Evolutionary conservation across 441 rosid genomes (phyloP).

Genomic region (Gossypium lobatum): DNA sequence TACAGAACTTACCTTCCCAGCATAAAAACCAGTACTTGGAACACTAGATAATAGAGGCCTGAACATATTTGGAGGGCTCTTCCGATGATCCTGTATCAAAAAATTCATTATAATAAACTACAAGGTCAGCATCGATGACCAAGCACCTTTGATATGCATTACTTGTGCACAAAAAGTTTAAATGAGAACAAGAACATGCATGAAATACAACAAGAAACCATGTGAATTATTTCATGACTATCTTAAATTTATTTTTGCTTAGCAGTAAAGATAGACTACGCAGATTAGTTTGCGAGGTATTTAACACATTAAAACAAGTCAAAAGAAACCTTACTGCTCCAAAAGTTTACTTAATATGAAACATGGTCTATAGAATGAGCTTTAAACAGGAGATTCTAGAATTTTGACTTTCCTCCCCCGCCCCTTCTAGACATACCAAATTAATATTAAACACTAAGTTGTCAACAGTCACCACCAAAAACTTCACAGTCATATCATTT

Average conservation of each 20-base stretch:
- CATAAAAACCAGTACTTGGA: conserved; percentile 77
- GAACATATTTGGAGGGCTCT: conserved; percentile 94
- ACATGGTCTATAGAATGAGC: background rate
- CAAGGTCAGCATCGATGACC: conserved; percentile 8
- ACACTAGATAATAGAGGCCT: conserved; percentile 97
- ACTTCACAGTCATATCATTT: background rate
- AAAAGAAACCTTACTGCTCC: background rate
- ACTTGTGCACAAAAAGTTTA: conserved; percentile 13
- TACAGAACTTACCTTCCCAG: conserved; percentile 57
- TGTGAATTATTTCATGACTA: conserved; percentile 1
- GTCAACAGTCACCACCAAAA: background rate
- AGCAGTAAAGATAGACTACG: background rate
- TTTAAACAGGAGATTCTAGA: conserved; percentile 2
- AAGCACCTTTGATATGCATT: conserved; percentile 1
- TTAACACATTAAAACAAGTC: background rate
- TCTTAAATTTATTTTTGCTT: background rate
- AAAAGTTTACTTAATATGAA: background rate
- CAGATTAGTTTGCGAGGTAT: background rate
- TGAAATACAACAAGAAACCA: background rate
- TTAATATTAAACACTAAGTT: background rate
- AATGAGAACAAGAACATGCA: background rate
- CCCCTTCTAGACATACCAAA: background rate
- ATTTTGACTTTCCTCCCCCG: background rate
- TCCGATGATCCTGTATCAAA: conserved; percentile 72
- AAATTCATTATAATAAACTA: conserved; percentile 15